Evolutionary conservation across 768 basidiomycete genomes (phyloP), one percentile per base, ranked within the genome.

Genomic region (Termitomyces sp.): DNA sequence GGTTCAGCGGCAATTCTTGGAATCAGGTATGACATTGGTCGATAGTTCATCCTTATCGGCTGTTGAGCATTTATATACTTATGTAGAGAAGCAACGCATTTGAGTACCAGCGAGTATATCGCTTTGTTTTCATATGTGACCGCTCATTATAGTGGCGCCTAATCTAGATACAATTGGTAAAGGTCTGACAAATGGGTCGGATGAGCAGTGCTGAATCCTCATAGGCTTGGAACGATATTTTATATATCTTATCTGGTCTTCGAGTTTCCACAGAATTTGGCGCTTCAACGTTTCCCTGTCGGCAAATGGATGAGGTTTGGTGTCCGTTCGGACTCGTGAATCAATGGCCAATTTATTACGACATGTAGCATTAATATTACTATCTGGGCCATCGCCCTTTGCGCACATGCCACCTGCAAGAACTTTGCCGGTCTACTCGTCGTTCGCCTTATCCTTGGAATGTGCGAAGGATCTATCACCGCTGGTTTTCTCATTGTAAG

Each of bases 301-400:
- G 88, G 84, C 10, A 87, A 81, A 78, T 90, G 88, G 88, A 87
- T 90, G 84, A 88, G 87, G 88, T 81, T 58, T 30, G 73, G 56
- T 13, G 30, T 43, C 24, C 6, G 32, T 49, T 30, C 8, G 24
- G 16, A 30, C 24, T 52, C 22, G 16, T 14, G 33, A 52, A 38
- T 30, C 5, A 8, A 33, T 16, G 16, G 16, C 42, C 50, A 18
- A 32, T 32, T 13, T 3, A 6, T 42, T 36, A 4, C 9, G 12
- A 20, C n/a, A 8, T 28, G 4, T 20, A 89, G 86, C 59, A 51
- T 84, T 26, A 89, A 90, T 65, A 87, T 90, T 59, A 74, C 81
- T 45, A 65, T 84, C 6, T 90, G 89, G 89, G 81, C 75, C 0
- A 64, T 88, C 18, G 79, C 85, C 1, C 70, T 90, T 6, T 77